Evolutionary conservation across 352 stramenopile genomes (phyloP), one percentile per base, ranked within the genome.

Genomic region (Achlya hypogyna): DNA sequence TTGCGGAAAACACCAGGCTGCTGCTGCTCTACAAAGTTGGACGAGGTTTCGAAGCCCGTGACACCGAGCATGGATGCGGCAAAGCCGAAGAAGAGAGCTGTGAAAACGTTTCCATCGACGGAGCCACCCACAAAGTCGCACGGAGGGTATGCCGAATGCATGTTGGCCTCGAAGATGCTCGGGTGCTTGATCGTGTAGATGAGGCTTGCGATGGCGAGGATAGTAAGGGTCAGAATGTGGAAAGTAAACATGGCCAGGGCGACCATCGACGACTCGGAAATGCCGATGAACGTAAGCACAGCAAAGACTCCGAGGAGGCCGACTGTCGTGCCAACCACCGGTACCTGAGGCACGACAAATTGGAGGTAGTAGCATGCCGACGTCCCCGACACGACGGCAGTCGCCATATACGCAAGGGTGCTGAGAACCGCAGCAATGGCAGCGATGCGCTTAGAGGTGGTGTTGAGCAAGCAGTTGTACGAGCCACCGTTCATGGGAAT

Each of bases 391-490:
- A 88, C 77, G 8, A 88, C 80, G 0, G 84, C 90, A 0, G 90
- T 97, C 5, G 90, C 88, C 47, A 96, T 77, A 72, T 97, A 97
- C 35, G 86, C 92, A 65, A 97, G 93, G 62, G 97, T 88, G 5
- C 86, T 86, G 31, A 97, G 81, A 0, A 84, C 87, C 5, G 90
- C 89, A 8, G 90, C 90, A 4, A 95, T 76, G 0, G 86, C 88
- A 20, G 90, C 90, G 35, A 89, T 82, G 62, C 79, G 74, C 75
- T 97, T 97, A 45, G 78, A 92, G n/a, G 89, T 97, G 14, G 87
- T 93, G 71, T 97, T 97, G n/a, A 97, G 78, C 31, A 97, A 71
- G 20, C 96, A 79, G 62, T 96, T 97, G 73, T 97, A 97, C 8
- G 88, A 93, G 12, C 89, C 90, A 28, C 90, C 90, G 65, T 97